Base-by-base conservation (phyloP, 495 filamentous ascomycete species). In the Bryoglossum gracile region DNA sequence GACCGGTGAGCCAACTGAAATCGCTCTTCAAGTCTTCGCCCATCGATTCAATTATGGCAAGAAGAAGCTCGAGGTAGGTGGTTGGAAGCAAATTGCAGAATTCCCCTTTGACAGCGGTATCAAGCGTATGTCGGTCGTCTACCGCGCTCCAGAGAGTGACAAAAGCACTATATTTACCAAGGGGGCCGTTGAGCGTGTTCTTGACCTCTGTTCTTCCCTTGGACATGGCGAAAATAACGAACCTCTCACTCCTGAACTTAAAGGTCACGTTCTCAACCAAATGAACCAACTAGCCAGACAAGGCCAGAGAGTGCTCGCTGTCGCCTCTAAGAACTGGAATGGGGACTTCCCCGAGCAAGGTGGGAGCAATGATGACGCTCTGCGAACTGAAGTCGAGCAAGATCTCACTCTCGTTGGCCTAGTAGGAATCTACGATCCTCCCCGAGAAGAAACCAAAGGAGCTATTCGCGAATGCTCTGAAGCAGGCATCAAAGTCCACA, bases 51-150 rank as follows among this genome's bases (percentile, higher is more conserved):
- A 78, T 11, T 70, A 68, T 44, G 81, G 79, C 39, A 78, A 76
- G 51, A 73, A 69, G 48, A 54, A 73, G 1, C 62, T 81, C 10
- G 67, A 72, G 33, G 58, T 64, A 2, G 56, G 69, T 2, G 80
- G 77, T 11, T 82, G 86, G 72, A 69, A 75, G 41, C 79, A 87
- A 52, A 62, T 81, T 13, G 76, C 75, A 28, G 87, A 92, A 62
- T 90, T 86, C 56, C 83, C 84, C 4, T 92, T 92, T 48, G 86
- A 92, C 60, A 86, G 81, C 46, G 72, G 71, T 37, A 83, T 92
- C 68, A 92, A 91, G 68, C 77, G 82, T 44, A 92, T 92, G 87
- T 83, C 84, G 19, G 84, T 88, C 43, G 68, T 89, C 30, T 92
- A 87, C 60, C 59, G 58, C 16, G 59, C 65, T 5, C 57, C 60